Percentiles rank a stretch among this genome's conserved stretches.
Evolutionary conservation across 208 protist species (phyloP).

Genomic region (Lotmaria passim): DNA sequence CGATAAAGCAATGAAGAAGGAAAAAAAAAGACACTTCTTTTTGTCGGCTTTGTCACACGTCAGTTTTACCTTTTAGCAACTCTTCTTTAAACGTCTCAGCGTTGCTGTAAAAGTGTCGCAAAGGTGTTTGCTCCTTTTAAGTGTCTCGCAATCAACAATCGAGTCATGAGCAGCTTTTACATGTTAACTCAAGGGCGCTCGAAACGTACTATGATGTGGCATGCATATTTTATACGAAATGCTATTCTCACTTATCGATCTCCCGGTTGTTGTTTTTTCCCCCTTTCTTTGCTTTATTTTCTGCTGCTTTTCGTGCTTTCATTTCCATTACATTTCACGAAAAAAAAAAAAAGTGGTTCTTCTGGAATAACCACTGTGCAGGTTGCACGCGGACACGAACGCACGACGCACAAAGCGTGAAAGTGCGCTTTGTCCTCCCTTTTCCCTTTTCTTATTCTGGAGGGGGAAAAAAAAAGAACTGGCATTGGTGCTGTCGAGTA

Average conservation of each 20-base stretch:
- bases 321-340: neutral
- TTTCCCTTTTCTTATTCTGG: neutral
- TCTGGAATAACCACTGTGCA: too few relatives aligned
- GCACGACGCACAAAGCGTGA: neutral
- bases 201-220: too few relatives aligned
- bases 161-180: too few relatives aligned
- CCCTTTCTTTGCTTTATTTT: neutral
- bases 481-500: neutral
- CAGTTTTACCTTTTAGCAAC: neutral
- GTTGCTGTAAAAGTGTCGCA: too few relatives aligned
- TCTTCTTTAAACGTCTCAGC: too few relatives aligned
- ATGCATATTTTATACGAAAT: too few relatives aligned
- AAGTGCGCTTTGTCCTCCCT: conserved; percentile 8
- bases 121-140: too few relatives aligned
- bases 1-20: neutral
- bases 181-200: too few relatives aligned
- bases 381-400: neutral
- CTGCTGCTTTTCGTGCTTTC: conserved; percentile 5
- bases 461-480: neutral
- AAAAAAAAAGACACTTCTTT: too few relatives aligned
- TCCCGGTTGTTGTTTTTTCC: neutral
- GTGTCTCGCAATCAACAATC: too few relatives aligned
- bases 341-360: too few relatives aligned
- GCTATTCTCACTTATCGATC: neutral
- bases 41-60: too few relatives aligned